phyloP scores from a whole-genome alignment of 495 filamentous ascomycete genomes.

The Aspergillus campestris region DNA sequence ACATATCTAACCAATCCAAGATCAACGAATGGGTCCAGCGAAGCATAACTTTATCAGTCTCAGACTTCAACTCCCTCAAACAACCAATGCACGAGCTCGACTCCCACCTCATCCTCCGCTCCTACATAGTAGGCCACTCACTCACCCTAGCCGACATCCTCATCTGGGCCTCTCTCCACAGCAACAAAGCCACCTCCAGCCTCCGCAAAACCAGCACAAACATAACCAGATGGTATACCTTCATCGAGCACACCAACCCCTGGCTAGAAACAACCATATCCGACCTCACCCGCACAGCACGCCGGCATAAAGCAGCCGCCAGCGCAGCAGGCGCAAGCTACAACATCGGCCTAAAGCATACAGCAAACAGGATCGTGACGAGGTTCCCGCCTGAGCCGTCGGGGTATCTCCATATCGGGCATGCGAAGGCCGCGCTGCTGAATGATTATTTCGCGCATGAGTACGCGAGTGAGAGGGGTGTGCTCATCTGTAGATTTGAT shows the following conservation, averaged over 20 bases:
- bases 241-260: slow-evolving; percentile 61
- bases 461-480: slow-evolving; percentile 52
- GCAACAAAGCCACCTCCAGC: slow-evolving; percentile 64
- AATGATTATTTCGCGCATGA: slow-evolving; percentile 83
- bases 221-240: slow-evolving; percentile 70
- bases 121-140: slow-evolving; percentile 66
- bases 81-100: slow-evolving; percentile 58
- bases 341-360: slow-evolving; percentile 68
- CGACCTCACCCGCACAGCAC: slow-evolving; percentile 42
- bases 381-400: slow-evolving; percentile 86
- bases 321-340: slow-evolving; percentile 66
- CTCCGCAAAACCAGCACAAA: slow-evolving; percentile 65
- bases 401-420: slow-evolving; percentile 81
- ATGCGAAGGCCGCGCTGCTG: slow-evolving; percentile 73
- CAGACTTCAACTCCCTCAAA: slow-evolving; percentile 63
- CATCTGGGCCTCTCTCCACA: slow-evolving; percentile 66
- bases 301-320: slow-evolving; percentile 52
- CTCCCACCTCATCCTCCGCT: slow-evolving; percentile 67
- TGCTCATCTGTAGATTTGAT: slow-evolving; percentile 62
- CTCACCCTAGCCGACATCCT: slow-evolving; percentile 62
- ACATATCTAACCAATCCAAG: not conserved
- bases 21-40: slow-evolving; percentile 1
- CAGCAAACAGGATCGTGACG: slow-evolving; percentile 73
- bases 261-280: slow-evolving; percentile 36
- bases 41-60: not conserved